Evolutionary conservation across 2,329 filamentous ascomycete genomes (phyloP).

Genomic region (Penicillium nordicum): DNA sequence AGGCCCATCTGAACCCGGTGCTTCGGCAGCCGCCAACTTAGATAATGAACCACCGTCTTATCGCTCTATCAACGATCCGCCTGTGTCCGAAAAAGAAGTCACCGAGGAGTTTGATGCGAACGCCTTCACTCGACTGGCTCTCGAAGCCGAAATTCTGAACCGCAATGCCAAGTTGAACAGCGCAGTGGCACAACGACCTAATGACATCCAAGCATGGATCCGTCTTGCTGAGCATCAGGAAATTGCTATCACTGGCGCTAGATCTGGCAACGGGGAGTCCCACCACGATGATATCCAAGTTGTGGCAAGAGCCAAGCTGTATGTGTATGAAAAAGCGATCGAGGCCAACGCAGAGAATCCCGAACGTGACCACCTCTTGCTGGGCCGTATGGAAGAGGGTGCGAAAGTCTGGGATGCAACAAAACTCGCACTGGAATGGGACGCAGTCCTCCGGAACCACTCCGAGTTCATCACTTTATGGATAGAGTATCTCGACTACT

Average conservation of each 20-base stretch:
- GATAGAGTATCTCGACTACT: conserved; percentile 68
- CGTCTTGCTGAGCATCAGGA: conserved; percentile 77
- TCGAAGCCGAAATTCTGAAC: conserved; percentile 45
- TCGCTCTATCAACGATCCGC: conserved; percentile 56
- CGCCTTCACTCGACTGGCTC: conserved; percentile 34
- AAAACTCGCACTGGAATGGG: conserved; percentile 63
- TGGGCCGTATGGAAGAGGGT: conserved; percentile 71
- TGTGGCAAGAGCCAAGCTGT: conserved; percentile 74
- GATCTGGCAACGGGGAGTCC: conserved; percentile 35
- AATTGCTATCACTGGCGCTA: conserved; percentile 53
- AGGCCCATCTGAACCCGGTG: background rate
- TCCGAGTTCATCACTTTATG: conserved; percentile 63
- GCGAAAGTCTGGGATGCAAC: conserved; percentile 68
- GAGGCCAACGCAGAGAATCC: conserved; percentile 48
- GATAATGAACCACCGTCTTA: conserved; percentile 46
- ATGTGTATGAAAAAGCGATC: conserved; percentile 75
- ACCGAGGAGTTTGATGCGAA: conserved; percentile 39
- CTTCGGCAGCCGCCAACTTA: conserved; percentile 37
- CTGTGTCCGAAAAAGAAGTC: conserved; percentile 54
- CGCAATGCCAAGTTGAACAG: conserved; percentile 57
- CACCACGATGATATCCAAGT: conserved; percentile 63
- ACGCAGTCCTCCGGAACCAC: conserved; percentile 55
- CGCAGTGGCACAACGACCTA: conserved; percentile 62
- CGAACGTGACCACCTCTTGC: conserved; percentile 59
- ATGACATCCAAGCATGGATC: conserved; percentile 70